Base-by-base conservation (phyloP, 495 filamentous ascomycete genomes). In the Daldinia loculata region DNA sequence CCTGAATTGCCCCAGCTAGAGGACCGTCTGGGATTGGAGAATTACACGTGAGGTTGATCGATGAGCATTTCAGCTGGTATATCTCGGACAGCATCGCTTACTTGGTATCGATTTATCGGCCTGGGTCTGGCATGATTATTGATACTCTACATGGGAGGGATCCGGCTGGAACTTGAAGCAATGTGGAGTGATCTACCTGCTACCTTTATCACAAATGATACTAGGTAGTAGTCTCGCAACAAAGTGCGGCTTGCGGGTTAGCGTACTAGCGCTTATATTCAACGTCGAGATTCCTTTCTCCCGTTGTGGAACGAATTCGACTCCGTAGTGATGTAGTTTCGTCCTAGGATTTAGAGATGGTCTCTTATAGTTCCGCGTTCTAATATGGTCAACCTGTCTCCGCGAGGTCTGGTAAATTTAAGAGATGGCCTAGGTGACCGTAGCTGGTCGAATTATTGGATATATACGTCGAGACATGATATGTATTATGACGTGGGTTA, bases 1-100 rank as follows among this genome's bases (percentile, higher is more conserved):
- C 75, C 75, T 76, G 52, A 75, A 75, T 75, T 55, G 24, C 63
- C 67, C 59, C 59, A 51, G 63, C 41, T 41, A 53, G 22, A 59
- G 45, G 45, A 0, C 12, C 9, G 30, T 45, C 58, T 61, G 32
- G 66, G 36, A 57, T 53, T 68, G 64, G 71, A 36, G 36, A 45
- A 36, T 15, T 38, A 67, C 56, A 69, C 66, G 62, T 69, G 59
- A 69, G 56, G 51, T 63, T n/a, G 22, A 15, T 30, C 5, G 7
- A 48, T 48, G 19, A 24, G 22, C 17, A 48, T 22, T 12, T 48
- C 43, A 48, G 43, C 9, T 48, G n/a, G 17, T 9, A 48, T 48
- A 14, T 48, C 19, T 48, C 17, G 43, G 17, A 24, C 43, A 48
- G 19, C 43, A 24, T 48, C 8, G 17, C 43, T 48, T 22, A 12